A percentile compares a stretch with the other conserved stretches of the same genome.
Conservation (phyloP, 2,329 filamentous ascomycete genomes). For the Teratosphaeriaceae sp. region DNA sequence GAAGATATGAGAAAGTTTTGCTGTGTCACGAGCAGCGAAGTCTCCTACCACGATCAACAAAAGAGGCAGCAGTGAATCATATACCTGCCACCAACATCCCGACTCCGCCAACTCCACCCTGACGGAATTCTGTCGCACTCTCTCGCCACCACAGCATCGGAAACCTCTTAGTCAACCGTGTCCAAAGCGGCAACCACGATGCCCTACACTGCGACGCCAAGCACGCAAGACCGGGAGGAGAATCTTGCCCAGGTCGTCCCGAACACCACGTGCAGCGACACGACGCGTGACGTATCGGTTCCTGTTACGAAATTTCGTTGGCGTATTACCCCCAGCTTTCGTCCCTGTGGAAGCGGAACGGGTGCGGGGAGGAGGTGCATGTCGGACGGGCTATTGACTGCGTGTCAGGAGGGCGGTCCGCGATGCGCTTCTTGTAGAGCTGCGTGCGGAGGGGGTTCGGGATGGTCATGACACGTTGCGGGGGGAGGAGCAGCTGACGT, state of each 20-base stretch:
- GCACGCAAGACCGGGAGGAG: too few relatives aligned
- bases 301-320: not conserved
- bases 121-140: not conserved
- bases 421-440: too few relatives aligned
- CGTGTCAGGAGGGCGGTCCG: too few relatives aligned
- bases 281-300: not conserved
- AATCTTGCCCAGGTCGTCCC: too few relatives aligned
- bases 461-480: too few relatives aligned
- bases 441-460: too few relatives aligned
- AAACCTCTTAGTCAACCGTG: not conserved
- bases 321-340: not conserved
- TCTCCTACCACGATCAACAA: too few relatives aligned
- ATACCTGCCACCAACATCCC: not conserved
- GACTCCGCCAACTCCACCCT: not conserved
- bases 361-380: not conserved
- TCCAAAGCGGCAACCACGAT: constrained; percentile 1
- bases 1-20: too few relatives aligned
- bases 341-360: not conserved
- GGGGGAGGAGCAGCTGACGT: not conserved
- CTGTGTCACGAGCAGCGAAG: too few relatives aligned
- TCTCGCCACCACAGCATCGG: not conserved
- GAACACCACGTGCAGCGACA: not conserved
- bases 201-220: not conserved
- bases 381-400: too few relatives aligned
- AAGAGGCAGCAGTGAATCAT: not conserved